Evolutionary conservation across 2,329 filamentous ascomycete species (phyloP), one percentile per base, ranked within the genome.

Genomic region (Dendrostoma leiphaemia): DNA sequence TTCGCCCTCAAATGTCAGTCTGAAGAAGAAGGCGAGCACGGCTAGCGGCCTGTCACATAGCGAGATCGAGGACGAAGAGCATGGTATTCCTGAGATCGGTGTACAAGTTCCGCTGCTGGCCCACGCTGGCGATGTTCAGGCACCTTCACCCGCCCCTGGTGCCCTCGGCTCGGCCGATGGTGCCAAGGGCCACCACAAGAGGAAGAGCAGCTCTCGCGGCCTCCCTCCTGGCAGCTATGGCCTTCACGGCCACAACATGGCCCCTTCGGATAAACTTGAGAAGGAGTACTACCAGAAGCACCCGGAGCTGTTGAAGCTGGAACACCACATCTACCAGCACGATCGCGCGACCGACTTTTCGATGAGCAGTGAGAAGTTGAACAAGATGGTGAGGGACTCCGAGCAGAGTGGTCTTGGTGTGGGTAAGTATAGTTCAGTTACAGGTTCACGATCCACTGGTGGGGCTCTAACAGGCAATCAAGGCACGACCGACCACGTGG

Each of bases 241-340:
- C 58, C 82, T 96, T 52, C 92, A 96, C 64, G 91, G 92, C 41
- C 93, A 97, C 65, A 91, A 91, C 50, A 78, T 89, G 24, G 79
- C 82, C 17, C 79, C 87, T 3, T 83, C 84, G 53, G 90, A 95
- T 72, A 90, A 88, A 67, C 89, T 97, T 37, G 91, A 96, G 64
- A 90, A 89, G 73, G 89, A 89, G 24, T 97, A 96, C 81, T 95
- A 94, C 66, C 84, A 91, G 64, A 97, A 94, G 72, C 91, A 96
- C 65, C 93, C 93, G 0, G 90, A 97, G 61, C 77, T 88, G 28
- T 79, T 82, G 52, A 84, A 88, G 67, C 90, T 93, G 70, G 90
- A 92, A 66, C 82, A 85, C 60, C 83, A 76, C 26, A 74, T 74
- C 9, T 75, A 79, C 40, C 72, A 83, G 26, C 73, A 81, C 54